A percentile compares a stretch with the other conserved stretches of the same genome.
phyloP scores from a whole-genome alignment of 106 monocot species.

The Dioscorea zingiberensis region DNA sequence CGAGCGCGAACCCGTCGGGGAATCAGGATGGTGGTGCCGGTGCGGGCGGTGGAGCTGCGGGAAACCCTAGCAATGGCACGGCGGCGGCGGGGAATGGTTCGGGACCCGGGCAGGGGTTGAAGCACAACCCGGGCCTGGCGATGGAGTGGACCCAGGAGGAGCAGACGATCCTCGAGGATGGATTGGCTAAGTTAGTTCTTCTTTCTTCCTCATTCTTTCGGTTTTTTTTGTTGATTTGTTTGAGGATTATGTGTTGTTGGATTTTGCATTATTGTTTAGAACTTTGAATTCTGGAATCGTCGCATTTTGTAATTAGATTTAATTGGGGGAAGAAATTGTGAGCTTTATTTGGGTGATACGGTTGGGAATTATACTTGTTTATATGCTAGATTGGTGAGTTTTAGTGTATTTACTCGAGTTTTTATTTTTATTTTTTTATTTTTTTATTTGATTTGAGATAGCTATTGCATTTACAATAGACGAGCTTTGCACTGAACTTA shows the following conservation, averaged over 20 bases:
- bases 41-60: conserved; percentile 17
- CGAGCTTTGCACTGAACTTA: too few relatives aligned
- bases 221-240: neutral
- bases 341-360: too few relatives aligned
- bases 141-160: conserved; percentile 38
- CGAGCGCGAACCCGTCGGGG: conserved; percentile 37
- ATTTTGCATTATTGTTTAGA: neutral
- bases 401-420: too few relatives aligned
- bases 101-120: conserved; percentile 26
- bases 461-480: too few relatives aligned
- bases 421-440: too few relatives aligned
- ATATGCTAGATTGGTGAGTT: too few relatives aligned
- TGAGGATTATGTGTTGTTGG: neutral
- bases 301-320: too few relatives aligned
- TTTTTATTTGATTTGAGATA: too few relatives aligned
- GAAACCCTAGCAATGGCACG: conserved; percentile 15
- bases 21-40: conserved; percentile 20
- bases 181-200: conserved; percentile 24
- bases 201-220: neutral
- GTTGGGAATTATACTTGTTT: too few relatives aligned
- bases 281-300: too few relatives aligned
- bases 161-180: conserved; percentile 37
- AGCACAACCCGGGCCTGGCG: conserved; percentile 35
- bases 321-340: too few relatives aligned
- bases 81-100: neutral